These are phyloP conservation scores for Wickerhamomyces rabaulensis DNA, from an alignment of 805 yeast genomes.

Conservation along the genomic window DNA sequence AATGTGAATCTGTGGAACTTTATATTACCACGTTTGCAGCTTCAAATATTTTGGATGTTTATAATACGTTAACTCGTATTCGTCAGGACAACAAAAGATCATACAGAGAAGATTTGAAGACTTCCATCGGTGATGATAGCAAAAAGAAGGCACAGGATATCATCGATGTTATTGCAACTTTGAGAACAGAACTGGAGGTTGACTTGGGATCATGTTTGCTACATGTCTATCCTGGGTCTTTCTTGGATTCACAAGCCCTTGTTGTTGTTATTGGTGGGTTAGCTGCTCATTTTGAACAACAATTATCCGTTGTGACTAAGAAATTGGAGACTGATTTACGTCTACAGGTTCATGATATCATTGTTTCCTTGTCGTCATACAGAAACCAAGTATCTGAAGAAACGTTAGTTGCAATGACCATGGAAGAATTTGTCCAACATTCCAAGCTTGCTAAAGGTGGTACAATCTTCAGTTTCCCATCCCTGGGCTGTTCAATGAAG, in stretches of 20 bases:
- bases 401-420: constrained; percentile 37
- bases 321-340: constrained; percentile 46
- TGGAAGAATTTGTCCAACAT: constrained; percentile 49
- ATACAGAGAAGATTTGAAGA: constrained; percentile 69
- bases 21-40: constrained; percentile 83
- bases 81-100: constrained; percentile 67
- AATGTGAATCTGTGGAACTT: constrained; percentile 48
- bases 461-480: constrained; percentile 72
- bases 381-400: constrained; percentile 48
- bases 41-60: constrained; percentile 74
- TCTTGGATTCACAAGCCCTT: constrained; percentile 73
- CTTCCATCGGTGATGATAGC: constrained; percentile 31
- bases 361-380: constrained; percentile 61
- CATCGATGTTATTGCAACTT: constrained; percentile 26
- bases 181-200: constrained; percentile 68
- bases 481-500: constrained; percentile 68
- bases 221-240: constrained; percentile 78
- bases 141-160: constrained; percentile 18
- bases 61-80: constrained; percentile 64
- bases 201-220: constrained; percentile 48
- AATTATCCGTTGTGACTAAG: constrained; percentile 28
- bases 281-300: constrained; percentile 47
- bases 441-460: constrained; percentile 72
- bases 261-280: constrained; percentile 53
- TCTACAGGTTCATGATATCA: constrained; percentile 56